Evolutionary conservation across 2,329 filamentous ascomycete genomes (phyloP).

Genomic region (Trichothecium roseum): DNA sequence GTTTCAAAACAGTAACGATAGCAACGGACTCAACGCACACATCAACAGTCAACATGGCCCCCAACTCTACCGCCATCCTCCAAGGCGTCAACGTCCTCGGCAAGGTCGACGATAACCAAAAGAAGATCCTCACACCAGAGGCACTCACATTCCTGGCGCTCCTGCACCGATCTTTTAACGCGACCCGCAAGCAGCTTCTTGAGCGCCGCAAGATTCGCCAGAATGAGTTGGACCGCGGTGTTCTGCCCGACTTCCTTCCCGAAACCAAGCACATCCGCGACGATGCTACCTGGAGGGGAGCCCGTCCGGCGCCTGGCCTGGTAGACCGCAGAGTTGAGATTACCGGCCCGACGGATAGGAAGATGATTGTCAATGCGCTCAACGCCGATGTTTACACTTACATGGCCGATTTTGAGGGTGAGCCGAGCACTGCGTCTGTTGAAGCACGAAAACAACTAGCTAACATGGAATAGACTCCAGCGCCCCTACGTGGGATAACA

Average conservation of each 20-base stretch:
- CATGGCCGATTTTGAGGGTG: constrained; percentile 98
- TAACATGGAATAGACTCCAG: constrained; percentile 59
- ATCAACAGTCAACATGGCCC: constrained; percentile 19
- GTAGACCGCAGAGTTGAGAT: constrained; percentile 94
- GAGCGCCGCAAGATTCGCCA: constrained; percentile 80
- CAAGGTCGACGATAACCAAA: constrained; percentile 63
- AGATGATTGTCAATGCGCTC: constrained; percentile 97
- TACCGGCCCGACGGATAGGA: constrained; percentile 91
- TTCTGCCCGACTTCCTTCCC: constrained; percentile 85
- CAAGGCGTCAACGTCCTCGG: constrained; percentile 84
- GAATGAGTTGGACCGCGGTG: constrained; percentile 83
- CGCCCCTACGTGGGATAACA: constrained; percentile 97
- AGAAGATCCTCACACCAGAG: constrained; percentile 85
- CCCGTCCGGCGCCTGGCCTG: constrained; percentile 80
- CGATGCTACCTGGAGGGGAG: constrained; percentile 86
- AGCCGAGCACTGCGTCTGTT: constrained; percentile 14
- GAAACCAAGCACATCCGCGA: constrained; percentile 95
- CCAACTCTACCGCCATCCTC: constrained; percentile 62
- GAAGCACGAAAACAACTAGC: constrained; percentile 9
- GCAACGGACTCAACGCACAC: too few relatives aligned
- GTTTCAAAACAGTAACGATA: too few relatives aligned
- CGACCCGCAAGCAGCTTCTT: constrained; percentile 75
- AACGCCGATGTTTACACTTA: constrained; percentile 98
- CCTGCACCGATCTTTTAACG: constrained; percentile 90
- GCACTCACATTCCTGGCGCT: constrained; percentile 88